A percentile compares a stretch with the other conserved stretches of the same genome.
These are phyloP conservation scores for Sporodiniella umbellata DNA, from an alignment of 371 early-diverging fungal species.

Conservation along the genomic window DNA sequence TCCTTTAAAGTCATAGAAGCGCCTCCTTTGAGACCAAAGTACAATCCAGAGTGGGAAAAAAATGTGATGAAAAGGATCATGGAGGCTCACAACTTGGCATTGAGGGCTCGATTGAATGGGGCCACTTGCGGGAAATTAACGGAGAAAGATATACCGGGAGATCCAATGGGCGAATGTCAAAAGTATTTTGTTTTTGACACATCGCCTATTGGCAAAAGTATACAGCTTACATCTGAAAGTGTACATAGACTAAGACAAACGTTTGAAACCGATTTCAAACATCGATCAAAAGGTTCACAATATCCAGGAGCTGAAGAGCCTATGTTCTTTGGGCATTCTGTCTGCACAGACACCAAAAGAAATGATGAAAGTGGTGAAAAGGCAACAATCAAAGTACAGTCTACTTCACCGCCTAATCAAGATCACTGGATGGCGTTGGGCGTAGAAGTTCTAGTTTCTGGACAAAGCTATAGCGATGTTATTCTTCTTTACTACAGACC, in stretches of 20 bases:
- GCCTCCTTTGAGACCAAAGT: conserved; percentile 36
- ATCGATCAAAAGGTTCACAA: neutral
- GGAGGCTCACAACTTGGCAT: conserved; percentile 35
- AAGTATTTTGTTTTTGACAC: neutral
- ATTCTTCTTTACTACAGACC: conserved; percentile 17
- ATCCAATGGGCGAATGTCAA: neutral
- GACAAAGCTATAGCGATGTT: no score
- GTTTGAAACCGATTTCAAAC: conserved; percentile 9
- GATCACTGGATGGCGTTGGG: no score
- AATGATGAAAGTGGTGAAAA: no score
- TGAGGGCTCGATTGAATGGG: conserved; percentile 10
- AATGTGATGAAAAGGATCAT: conserved; percentile 41
- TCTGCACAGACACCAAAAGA: neutral
- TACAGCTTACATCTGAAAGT: conserved; percentile 5
- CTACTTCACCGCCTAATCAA: no score
- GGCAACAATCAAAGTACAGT: no score
- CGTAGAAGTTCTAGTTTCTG: no score
- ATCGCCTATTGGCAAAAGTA: conserved; percentile 10
- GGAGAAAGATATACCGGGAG: neutral
- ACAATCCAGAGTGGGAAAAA: conserved; percentile 47
- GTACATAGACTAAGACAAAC: neutral
- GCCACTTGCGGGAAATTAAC: conserved; percentile 3
- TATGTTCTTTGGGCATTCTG: conserved; percentile 18
- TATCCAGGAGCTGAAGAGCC: conserved; percentile 19
- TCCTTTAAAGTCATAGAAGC: conserved; percentile 37